Evolutionary conservation across 352 stramenopile species (phyloP).

Genomic region (Pelagophyceae sp.): DNA sequence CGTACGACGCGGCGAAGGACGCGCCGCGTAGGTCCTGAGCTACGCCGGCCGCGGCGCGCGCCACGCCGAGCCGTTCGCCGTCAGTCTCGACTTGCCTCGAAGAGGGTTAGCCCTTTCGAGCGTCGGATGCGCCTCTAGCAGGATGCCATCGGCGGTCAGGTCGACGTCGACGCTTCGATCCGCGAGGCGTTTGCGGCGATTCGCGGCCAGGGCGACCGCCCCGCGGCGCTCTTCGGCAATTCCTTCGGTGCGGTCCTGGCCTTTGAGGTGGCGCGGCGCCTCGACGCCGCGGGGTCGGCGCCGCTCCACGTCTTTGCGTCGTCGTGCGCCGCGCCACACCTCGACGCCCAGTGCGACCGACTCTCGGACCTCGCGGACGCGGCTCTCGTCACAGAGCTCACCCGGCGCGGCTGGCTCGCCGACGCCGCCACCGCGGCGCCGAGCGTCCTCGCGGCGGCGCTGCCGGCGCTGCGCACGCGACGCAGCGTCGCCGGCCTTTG

Average conservation of each 20-base stretch:
- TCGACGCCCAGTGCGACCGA: too few species aligned
- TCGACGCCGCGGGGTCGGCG: background rate
- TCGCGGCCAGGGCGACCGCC: background rate
- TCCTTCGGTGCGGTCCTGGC: constrained; percentile 5
- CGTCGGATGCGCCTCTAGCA: background rate
- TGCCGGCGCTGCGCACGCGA: background rate
- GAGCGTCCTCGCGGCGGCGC: too few species aligned
- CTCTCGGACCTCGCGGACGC: background rate
- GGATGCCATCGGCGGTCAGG: background rate
- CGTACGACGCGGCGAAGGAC: too few species aligned
- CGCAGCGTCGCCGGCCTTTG: background rate
- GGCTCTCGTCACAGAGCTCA: background rate
- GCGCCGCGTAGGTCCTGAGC: too few species aligned
- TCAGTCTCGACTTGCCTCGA: background rate
- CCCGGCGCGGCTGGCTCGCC: background rate
- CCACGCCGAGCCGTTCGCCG: background rate
- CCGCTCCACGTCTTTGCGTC: constrained; percentile 10
- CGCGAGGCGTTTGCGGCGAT: background rate
- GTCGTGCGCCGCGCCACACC: background rate
- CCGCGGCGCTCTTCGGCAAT: background rate
- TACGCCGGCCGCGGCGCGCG: constrained; percentile 1
- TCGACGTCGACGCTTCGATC: background rate
- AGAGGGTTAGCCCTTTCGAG: background rate
- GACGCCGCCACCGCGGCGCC: too few species aligned
- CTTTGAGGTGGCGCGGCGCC: background rate